A percentile compares a stretch with the other conserved stretches of the same genome.
Conservation (phyloP, 1,284 basidiomycete genomes). For the Papiliotrema fonsecae region DNA sequence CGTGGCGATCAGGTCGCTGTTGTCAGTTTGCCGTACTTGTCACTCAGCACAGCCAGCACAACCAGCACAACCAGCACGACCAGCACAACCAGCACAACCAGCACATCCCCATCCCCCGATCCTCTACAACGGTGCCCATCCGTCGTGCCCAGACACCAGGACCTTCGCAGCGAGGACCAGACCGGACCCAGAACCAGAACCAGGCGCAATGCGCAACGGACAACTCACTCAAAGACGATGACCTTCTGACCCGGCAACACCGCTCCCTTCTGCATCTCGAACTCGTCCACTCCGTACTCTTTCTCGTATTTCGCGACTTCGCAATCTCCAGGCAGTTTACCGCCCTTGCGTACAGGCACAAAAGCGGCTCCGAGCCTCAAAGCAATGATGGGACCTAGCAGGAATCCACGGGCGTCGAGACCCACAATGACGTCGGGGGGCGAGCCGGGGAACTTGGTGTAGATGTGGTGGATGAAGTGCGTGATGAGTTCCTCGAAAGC, state of each 20-base stretch:
- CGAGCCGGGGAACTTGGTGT: slow-evolving; percentile 57
- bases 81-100: no score
- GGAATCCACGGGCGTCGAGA: slow-evolving; percentile 92
- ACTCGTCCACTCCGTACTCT: slow-evolving; percentile 87
- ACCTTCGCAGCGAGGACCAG: no score
- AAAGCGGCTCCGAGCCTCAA: slow-evolving; percentile 88
- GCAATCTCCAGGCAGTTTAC: slow-evolving; percentile 87
- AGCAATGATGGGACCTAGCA: slow-evolving; percentile 89
- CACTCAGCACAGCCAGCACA: no score
- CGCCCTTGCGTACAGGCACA: slow-evolving; percentile 89
- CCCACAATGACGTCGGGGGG: slow-evolving; percentile 94
- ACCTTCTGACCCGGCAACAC: slow-evolving; percentile 80
- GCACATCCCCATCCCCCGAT: no score
- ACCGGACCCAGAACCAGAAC: no score
- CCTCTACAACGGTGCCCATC: neutral
- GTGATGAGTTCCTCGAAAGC: slow-evolving; percentile 88
- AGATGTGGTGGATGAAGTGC: slow-evolving; percentile 80
- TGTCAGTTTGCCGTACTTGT: no score
- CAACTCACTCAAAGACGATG: slow-evolving; percentile 69
- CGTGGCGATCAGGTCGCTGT: slow-evolving; percentile 85
- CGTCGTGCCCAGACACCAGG: no score
- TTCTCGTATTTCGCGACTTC: slow-evolving; percentile 77
- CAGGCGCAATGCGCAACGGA: no score
- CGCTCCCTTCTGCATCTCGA: slow-evolving; percentile 89
- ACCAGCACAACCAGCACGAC: no score